Conservation (phyloP, 345 rosid species). For the Turritis glabra region DNA sequence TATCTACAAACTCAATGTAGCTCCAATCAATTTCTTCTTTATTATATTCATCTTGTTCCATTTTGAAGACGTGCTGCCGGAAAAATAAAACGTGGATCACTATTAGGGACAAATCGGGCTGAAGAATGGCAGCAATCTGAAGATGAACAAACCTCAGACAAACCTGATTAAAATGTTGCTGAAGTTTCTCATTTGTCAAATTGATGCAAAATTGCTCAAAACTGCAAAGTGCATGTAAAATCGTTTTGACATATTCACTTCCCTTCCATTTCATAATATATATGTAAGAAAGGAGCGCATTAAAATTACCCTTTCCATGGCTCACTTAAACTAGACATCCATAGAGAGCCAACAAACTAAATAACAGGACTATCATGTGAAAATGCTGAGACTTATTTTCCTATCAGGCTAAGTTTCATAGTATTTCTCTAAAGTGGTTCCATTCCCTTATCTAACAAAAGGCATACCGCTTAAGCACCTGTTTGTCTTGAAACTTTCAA, state of each 20-base stretch:
- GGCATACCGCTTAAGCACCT: constrained; percentile 90
- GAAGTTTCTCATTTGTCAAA: constrained; percentile 98
- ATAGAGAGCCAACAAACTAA: constrained; percentile 23
- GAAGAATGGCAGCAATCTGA: constrained; percentile 29
- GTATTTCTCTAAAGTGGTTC: constrained; percentile 7
- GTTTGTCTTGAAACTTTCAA: constrained; percentile 99
- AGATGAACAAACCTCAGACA: constrained; percentile 17
- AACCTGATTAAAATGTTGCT: constrained; percentile 99
- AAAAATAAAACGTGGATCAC: constrained; percentile 30
- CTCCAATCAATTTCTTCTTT: constrained; percentile 99
- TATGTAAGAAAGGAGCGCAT: background rate
- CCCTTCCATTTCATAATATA: background rate
- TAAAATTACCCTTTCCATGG: background rate
- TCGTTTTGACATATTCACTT: constrained; percentile 3
- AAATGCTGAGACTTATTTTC: background rate
- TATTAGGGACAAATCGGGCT: constrained; percentile 15
- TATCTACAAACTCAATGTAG: constrained; percentile 96
- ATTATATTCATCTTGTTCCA: constrained; percentile 99
- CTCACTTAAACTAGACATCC: constrained; percentile 15
- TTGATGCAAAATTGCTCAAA: constrained; percentile 99
- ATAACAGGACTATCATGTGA: constrained; percentile 14
- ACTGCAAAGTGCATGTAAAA: constrained; percentile 53
- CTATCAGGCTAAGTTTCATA: constrained; percentile 15
- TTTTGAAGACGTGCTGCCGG: constrained; percentile 95
- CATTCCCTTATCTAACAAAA: constrained; percentile 45